Conservation (phyloP, 2,329 filamentous ascomycete genomes). For the Microsporum canis region DNA sequence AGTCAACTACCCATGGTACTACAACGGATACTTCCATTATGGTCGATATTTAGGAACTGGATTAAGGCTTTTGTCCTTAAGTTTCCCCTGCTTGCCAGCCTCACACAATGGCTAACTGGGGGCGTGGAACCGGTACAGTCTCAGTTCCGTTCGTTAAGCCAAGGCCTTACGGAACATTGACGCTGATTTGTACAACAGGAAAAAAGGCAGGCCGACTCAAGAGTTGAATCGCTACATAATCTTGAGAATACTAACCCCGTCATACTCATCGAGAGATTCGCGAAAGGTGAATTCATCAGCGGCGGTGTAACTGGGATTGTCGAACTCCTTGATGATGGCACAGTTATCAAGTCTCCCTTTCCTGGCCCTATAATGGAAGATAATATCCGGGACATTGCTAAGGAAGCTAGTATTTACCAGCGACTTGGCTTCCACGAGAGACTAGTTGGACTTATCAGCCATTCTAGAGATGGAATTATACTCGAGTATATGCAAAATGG, state of each 20-base stretch:
- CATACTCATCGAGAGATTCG: neutral
- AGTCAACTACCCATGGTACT: neutral
- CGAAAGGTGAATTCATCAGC: conserved; percentile 2
- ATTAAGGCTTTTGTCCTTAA: neutral
- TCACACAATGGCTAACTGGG: neutral
- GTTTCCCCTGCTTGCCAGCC: neutral
- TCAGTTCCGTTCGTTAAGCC: neutral
- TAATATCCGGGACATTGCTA: conserved; percentile 6
- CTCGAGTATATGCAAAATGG: conserved; percentile 10
- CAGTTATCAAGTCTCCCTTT: conserved; percentile 6
- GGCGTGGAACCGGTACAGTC: neutral
- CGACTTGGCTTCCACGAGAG: conserved; percentile 4
- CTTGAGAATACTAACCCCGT: neutral
- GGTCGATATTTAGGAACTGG: neutral
- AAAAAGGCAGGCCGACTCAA: neutral
- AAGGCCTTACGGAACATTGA: neutral
- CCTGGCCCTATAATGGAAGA: neutral
- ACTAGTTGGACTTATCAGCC: conserved; percentile 1
- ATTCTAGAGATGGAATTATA: conserved; percentile 5
- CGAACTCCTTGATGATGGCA: conserved; percentile 6
- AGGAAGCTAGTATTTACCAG: conserved; percentile 6
- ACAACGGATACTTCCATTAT: neutral
- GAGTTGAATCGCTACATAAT: too few relatives aligned
- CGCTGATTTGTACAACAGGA: neutral
- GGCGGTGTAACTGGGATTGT: conserved; percentile 9